A percentile compares a stretch with the other conserved stretches of the same genome.
Evolutionary conservation across 192 early-diverging fungal genomes (phyloP).

Genomic region (Coemansia furcata): DNA sequence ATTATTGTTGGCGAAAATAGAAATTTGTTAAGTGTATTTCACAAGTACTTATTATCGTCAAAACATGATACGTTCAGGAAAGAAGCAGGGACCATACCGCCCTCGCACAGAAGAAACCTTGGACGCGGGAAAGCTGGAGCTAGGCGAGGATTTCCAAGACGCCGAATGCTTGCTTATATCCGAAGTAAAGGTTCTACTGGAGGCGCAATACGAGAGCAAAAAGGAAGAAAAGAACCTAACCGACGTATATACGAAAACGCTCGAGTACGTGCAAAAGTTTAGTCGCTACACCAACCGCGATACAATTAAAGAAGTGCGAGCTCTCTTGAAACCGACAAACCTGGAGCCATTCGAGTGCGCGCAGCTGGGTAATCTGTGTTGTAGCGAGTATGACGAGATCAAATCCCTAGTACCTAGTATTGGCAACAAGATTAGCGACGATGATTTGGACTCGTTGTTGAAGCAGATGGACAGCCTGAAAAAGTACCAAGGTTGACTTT

Average conservation of each 20-base stretch:
- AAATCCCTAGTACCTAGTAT: conserved; percentile 88
- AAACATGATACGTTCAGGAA: background rate
- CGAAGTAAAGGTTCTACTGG: conserved; percentile 69
- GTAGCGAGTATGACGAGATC: conserved; percentile 88
- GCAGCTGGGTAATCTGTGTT: conserved; percentile 88
- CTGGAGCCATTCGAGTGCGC: conserved; percentile 83
- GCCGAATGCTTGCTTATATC: conserved; percentile 71
- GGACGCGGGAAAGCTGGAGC: conserved; percentile 39
- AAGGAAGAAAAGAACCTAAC: conserved; percentile 54
- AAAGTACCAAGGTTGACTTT: conserved; percentile 27
- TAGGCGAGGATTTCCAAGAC: conserved; percentile 63
- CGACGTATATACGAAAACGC: conserved; percentile 74
- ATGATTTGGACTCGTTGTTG: conserved; percentile 70
- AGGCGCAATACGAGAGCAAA: conserved; percentile 61
- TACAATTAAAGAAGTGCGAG: conserved; percentile 79
- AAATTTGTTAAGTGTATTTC: background rate
- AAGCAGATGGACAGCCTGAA: conserved; percentile 81
- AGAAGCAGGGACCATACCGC: conserved; percentile 7
- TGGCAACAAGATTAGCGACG: conserved; percentile 68
- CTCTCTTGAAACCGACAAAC: conserved; percentile 26
- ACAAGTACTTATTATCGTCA: background rate
- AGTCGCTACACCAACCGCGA: conserved; percentile 82
- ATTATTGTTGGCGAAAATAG: too few relatives aligned
- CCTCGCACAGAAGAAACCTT: conserved; percentile 30
- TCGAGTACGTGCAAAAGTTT: conserved; percentile 84